Base-by-base conservation (phyloP, 306 rosid species). In the Lablab purpureus region DNA sequence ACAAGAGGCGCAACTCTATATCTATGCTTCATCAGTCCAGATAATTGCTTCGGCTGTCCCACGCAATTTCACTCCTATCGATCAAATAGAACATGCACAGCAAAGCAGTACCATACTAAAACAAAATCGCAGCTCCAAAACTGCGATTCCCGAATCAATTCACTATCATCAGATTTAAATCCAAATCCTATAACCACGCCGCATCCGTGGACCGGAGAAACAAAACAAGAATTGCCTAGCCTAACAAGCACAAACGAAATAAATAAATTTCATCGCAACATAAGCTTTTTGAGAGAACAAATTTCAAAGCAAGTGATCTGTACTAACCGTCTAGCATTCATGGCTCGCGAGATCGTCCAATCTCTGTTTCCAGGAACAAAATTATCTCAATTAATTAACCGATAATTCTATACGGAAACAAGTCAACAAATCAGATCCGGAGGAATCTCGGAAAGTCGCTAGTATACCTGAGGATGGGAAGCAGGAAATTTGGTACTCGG, bases 311-410 rank as follows among this genome's bases (percentile, higher is more conserved):
- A 37, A 27, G 21, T 23, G 67, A 78, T 32, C 43, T 21, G n/a
- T 54, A 67, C 87, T 49, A 49, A 83, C 87, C 81, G 79, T 75
- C 87, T 67, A 67, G 87, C 23, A 74, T 79, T 78, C 87, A 83
- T 83, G 73, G 73, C 81, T 67, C 8, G 27, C 73, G 45, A 67
- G 74, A 83, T 78, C 83, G 87, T 59, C 73, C 69, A 74, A 43
- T 58, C 37, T 75, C 76, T 74, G 76, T 55, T 65, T 40, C 71
- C 15, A 68, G 6, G 8, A 79, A 74, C 62, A 67, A 18, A 58
- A 79, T 78, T 11, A 68, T 21, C 62, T 15, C 62, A 64, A 40
- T 46, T 21, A 65, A 71, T 54, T 7, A 14, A 54, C 49, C 43
- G 34, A 71, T 41, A 51, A 62, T 34, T 49, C 49, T 47, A 28